Evolutionary conservation across 495 filamentous ascomycete genomes (phyloP), one percentile per base, ranked within the genome.

Genomic region (Cetradonia linearis): DNA sequence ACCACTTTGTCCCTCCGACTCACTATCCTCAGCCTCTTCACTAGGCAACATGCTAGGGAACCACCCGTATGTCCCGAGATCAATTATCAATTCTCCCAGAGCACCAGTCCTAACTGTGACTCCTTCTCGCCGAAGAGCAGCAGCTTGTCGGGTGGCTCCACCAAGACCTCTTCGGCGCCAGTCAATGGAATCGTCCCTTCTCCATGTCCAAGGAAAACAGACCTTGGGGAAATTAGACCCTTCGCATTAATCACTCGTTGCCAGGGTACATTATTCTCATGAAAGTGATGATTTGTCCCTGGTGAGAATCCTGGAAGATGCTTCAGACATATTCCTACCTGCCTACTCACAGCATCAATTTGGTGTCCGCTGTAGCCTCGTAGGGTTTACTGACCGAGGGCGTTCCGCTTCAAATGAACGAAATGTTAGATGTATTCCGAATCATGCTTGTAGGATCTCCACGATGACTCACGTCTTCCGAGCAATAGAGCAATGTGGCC

Each of bases 221-320:
- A 94, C 89, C 91, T 81, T 36, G 85, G 86, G 34, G 89, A 92
- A 63, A 97, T 91, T 60, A 82, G 77, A 20, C 91, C 91, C 70
- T 88, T 91, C 3, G 86, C 71, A 67, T 91, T 94, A 62, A 96
- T 86, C 13, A 97, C 89, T 50, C 92, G 77, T 74, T 96, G 92
- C 92, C 92, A 97, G 5, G 91, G 92, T 13, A 96, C 91, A 65
- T 88, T 96, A 20, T 71, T 76, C 59, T 78, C 73, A 66, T 96
- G 81, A 71, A 84, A 94, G 57, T 75, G 68, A 34, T 73, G 62
- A 5, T 68, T 66, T 2, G 66, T 38, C 66, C 70, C 28, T 72
- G 65, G 70, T 70, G 66, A 50, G 56, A 66, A 64, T 2, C 71
- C 66, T 3, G 92, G 81, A 18, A 97, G 84, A 65, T 93, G 84